phyloP scores from a whole-genome alignment of 78 protist genomes.

The Dictyostelium intermedium region DNA sequence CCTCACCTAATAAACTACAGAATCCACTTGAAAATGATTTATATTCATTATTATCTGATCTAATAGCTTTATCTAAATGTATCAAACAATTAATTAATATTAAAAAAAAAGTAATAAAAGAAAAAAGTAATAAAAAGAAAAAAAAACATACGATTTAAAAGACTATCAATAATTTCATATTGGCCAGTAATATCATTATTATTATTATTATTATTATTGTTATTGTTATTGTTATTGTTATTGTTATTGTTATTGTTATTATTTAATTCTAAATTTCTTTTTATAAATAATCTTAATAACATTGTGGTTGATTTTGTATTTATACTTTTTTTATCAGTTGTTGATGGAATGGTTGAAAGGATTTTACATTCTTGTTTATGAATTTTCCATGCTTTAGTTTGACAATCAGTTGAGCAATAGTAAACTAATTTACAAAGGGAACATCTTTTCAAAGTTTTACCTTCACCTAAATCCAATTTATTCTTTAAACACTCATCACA shows the following conservation, averaged over 20 bases:
- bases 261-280: background rate
- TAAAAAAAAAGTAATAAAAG: no score
- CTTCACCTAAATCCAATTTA: background rate
- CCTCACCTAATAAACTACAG: background rate
- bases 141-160: background rate
- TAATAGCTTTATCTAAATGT: background rate
- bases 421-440: background rate
- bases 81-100: background rate
- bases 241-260: background rate
- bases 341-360: background rate
- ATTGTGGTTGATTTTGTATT: constrained; percentile 2
- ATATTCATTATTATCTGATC: background rate
- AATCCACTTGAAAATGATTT: constrained; percentile 1
- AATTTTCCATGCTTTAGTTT: background rate
- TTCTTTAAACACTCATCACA: background rate
- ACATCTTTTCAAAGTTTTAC: background rate
- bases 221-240: background rate
- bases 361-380: constrained; percentile 8
- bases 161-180: background rate
- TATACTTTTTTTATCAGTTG: background rate
- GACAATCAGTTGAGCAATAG: constrained; percentile 29
- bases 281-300: background rate
- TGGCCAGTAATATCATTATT: background rate
- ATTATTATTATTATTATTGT: background rate
- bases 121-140: background rate